These are phyloP conservation scores for Boletus coffeatus DNA, from an alignment of 1,284 basidiomycete genomes.

Conservation along the genomic window DNA sequence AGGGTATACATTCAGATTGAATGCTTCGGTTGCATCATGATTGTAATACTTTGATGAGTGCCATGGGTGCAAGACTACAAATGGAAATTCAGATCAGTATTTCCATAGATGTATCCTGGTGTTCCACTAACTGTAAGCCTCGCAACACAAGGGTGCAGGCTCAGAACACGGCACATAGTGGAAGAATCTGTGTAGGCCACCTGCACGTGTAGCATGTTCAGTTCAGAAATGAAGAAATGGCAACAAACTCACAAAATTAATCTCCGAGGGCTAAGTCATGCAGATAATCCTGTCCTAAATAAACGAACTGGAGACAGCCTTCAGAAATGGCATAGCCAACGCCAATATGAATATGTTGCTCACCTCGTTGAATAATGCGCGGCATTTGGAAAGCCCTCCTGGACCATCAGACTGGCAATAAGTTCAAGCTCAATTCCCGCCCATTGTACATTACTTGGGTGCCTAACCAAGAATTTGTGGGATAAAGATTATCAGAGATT, in stretches of 20 bases:
- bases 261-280: constrained; percentile 29
- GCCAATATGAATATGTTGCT: constrained; percentile 7
- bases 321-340: background rate
- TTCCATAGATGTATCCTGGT: constrained; percentile 51
- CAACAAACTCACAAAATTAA: constrained; percentile 38
- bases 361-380: constrained; percentile 48
- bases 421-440: constrained; percentile 28
- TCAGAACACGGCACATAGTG: constrained; percentile 33
- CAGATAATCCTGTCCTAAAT: constrained; percentile 40
- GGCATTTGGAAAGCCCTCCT: constrained; percentile 27
- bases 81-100: constrained; percentile 22
- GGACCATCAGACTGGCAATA: too few species aligned
- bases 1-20: too few species aligned
- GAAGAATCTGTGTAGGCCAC: constrained; percentile 61
- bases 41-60: too few species aligned
- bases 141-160: constrained; percentile 34
- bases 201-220: constrained; percentile 24
- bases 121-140: constrained; percentile 49
- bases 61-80: background rate
- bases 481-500: constrained; percentile 49
- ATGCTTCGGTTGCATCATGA: too few species aligned
- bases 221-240: background rate
- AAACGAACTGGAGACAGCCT: background rate
- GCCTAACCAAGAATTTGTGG: constrained; percentile 31
- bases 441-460: constrained; percentile 43